Evolutionary conservation across 768 basidiomycete species (phyloP).

Genomic region (Tephrocybe rancida): DNA sequence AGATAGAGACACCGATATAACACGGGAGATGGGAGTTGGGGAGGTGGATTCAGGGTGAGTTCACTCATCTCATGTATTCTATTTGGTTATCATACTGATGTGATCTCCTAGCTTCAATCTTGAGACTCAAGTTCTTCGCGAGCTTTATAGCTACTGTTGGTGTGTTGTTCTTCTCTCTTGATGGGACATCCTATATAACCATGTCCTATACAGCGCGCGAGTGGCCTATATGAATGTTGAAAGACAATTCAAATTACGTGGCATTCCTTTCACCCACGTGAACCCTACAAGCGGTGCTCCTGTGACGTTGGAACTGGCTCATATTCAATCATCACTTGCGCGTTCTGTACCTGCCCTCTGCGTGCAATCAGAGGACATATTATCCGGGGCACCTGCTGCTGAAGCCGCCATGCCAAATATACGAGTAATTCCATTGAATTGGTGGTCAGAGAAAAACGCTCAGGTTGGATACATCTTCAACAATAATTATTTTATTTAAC

Average conservation of each 20-base stretch:
- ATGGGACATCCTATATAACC: background rate
- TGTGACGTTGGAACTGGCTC: conserved; percentile 46
- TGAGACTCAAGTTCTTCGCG: conserved; percentile 71
- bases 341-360: conserved; percentile 83
- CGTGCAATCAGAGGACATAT: conserved; percentile 79
- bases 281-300: conserved; percentile 51
- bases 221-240: conserved; percentile 91
- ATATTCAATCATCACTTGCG: conserved; percentile 72
- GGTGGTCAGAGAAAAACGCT: conserved; percentile 86
- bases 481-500: background rate
- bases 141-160: conserved; percentile 90
- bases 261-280: conserved; percentile 78
- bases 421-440: conserved; percentile 83
- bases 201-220: conserved; percentile 59
- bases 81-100: conserved; percentile 3
- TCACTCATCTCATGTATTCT: background rate
- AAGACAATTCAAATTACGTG: conserved; percentile 79
- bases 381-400: conserved; percentile 82
- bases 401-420: conserved; percentile 95
- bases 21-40: conserved; percentile 4
- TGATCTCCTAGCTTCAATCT: conserved; percentile 57
- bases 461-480: conserved; percentile 37
- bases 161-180: conserved; percentile 28
- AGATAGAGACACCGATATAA: conserved; percentile 12
- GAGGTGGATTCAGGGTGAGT: conserved; percentile 20